Evolutionary conservation across 805 yeast genomes (phyloP).

Genomic region (Nematodospora valgi): DNA sequence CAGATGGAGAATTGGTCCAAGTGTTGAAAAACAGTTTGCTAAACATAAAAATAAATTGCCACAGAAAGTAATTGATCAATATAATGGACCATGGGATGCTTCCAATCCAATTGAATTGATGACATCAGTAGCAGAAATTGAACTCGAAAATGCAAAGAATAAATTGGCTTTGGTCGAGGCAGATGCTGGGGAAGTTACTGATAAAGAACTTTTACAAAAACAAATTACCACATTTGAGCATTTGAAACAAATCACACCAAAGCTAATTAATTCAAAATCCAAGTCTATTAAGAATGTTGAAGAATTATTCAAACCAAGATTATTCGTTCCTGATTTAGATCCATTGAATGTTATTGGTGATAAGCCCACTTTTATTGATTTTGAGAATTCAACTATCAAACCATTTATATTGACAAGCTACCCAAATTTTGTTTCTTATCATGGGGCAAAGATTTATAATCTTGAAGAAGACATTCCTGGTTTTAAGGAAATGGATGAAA

Average conservation of each 20-base stretch:
- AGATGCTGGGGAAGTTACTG: slow-evolving; percentile 44
- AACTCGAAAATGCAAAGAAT: slow-evolving; percentile 56
- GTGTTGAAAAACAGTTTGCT: slow-evolving; percentile 75
- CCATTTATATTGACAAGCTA: slow-evolving; percentile 78
- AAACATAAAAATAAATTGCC: slow-evolving; percentile 57
- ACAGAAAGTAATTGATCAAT: slow-evolving; percentile 45
- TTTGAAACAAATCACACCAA: slow-evolving; percentile 52
- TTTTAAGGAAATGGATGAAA: slow-evolving; percentile 61
- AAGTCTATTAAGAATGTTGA: slow-evolving; percentile 58
- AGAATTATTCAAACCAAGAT: slow-evolving; percentile 67
- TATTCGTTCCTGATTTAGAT: slow-evolving; percentile 80
- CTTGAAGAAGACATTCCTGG: slow-evolving; percentile 71
- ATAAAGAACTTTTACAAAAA: slow-evolving; percentile 39
- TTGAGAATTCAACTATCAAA: slow-evolving; percentile 75
- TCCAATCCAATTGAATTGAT: slow-evolving; percentile 60
- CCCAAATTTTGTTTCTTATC: slow-evolving; percentile 82
- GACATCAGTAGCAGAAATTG: slow-evolving; percentile 60
- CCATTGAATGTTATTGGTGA: slow-evolving; percentile 76
- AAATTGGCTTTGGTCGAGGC: slow-evolving; percentile 55
- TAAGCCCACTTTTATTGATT: slow-evolving; percentile 58
- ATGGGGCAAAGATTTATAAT: slow-evolving; percentile 83
- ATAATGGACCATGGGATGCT: slow-evolving; percentile 76
- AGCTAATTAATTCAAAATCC: slow-evolving; percentile 53
- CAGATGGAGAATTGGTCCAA: slow-evolving; percentile 92
- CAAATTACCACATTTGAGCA: slow-evolving; percentile 63